Evolutionary conservation across 495 filamentous ascomycete species (phyloP).

Genomic region (Neurospora sp.): DNA sequence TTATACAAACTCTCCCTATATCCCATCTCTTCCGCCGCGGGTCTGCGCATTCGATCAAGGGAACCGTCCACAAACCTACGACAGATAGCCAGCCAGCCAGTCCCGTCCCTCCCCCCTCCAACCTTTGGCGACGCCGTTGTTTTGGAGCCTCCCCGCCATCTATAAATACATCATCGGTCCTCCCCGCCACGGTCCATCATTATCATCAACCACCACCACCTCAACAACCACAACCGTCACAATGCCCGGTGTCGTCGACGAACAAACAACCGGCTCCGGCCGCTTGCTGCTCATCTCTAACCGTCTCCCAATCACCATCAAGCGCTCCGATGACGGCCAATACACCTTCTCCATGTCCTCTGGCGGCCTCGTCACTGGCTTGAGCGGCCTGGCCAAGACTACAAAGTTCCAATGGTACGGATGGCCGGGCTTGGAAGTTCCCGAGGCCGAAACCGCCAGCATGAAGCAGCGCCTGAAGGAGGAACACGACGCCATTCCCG

Average conservation of each 20-base stretch:
- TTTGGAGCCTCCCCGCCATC: background rate
- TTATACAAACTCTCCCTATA: background rate
- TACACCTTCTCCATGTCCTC: constrained; percentile 94
- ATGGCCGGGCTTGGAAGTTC: constrained; percentile 86
- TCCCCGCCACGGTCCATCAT: background rate
- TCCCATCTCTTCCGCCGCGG: background rate
- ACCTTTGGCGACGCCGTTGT: background rate
- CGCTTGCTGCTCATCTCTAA: constrained; percentile 82
- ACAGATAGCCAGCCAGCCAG: background rate
- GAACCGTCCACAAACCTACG: background rate
- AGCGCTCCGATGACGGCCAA: constrained; percentile 65
- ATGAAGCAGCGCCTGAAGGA: constrained; percentile 61
- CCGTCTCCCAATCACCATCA: constrained; percentile 89
- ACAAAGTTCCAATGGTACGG: constrained; percentile 97
- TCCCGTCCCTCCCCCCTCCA: background rate
- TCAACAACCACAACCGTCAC: constrained; percentile 3
- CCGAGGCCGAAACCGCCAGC: constrained; percentile 55
- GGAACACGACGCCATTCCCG: constrained; percentile 62
- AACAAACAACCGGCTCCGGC: constrained; percentile 14
- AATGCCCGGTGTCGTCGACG: constrained; percentile 21
- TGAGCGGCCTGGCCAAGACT: constrained; percentile 81
- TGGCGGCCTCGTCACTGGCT: constrained; percentile 81
- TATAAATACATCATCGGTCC: background rate
- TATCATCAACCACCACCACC: background rate
- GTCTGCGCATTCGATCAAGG: background rate